These are phyloP conservation scores for Penicillium sp. DNA, from an alignment of 2,329 filamentous ascomycete genomes.

Conservation along the genomic window DNA sequence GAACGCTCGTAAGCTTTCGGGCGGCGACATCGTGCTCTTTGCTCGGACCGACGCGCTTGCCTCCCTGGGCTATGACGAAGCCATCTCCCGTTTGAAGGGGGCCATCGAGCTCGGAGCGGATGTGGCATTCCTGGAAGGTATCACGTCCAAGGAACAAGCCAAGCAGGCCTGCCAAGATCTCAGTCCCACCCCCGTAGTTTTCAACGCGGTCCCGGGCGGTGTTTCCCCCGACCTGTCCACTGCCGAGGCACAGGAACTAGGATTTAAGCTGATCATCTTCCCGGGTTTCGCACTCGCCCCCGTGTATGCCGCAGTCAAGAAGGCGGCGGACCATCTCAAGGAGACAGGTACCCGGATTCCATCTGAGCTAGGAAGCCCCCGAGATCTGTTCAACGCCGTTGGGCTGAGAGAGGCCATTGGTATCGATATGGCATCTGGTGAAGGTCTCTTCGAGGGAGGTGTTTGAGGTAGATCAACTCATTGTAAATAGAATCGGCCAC, in stretches of 20 bases:
- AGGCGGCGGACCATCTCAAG: conserved; percentile 26
- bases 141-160: conserved; percentile 30
- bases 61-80: conserved; percentile 29
- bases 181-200: conserved; percentile 28
- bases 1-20: conserved; percentile 27
- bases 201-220: conserved; percentile 38
- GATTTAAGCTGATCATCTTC: conserved; percentile 37
- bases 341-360: conserved; percentile 18
- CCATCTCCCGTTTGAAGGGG: conserved; percentile 28
- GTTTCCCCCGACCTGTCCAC: conserved; percentile 30
- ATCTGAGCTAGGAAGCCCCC: conserved; percentile 16
- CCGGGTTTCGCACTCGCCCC: conserved; percentile 29
- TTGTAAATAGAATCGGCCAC: no score
- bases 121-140: conserved; percentile 33
- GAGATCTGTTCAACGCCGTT: conserved; percentile 31
- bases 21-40: conserved; percentile 35
- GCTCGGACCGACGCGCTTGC: conserved; percentile 33
- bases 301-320: conserved; percentile 24
- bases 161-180: conserved; percentile 25
- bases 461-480: conserved; percentile 2
- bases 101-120: conserved; percentile 32
- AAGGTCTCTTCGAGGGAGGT: conserved; percentile 11
- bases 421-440: conserved; percentile 32
- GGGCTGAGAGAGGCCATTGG: conserved; percentile 31
- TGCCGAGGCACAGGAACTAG: conserved; percentile 31